Evolutionary conservation across 73 alveolate species (phyloP).

Genomic region (Effrenium voratum): DNA sequence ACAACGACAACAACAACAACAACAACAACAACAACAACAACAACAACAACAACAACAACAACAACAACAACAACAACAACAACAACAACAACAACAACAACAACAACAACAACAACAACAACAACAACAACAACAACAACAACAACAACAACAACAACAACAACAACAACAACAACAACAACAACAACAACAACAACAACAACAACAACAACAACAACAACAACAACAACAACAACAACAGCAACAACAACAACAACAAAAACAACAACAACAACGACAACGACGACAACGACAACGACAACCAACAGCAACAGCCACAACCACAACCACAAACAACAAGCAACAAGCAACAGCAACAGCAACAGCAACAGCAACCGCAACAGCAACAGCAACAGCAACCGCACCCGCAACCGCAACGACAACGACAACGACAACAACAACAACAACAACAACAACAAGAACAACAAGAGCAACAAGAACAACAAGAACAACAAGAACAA

Average conservation of each 20-base stretch:
- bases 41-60: neutral
- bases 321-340: neutral
- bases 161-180: neutral
- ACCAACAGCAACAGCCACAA: neutral
- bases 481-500: constrained; percentile 17
- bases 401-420: neutral
- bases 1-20: neutral
- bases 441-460: neutral
- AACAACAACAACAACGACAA: neutral
- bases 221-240: no score
- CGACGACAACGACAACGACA: neutral
- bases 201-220: no score
- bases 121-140: neutral
- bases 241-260: neutral
- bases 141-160: neutral
- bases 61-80: neutral
- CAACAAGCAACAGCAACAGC: neutral
- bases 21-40: neutral
- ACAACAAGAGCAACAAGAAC: neutral
- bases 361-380: neutral
- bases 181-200: neutral
- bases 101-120: neutral
- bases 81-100: no score
- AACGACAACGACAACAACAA: neutral
- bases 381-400: neutral